A percentile compares a stretch with the other conserved stretches of the same genome.
These are phyloP conservation scores for Podospora pseudocomata DNA, from an alignment of 495 filamentous ascomycete species.

Conservation along the genomic window DNA sequence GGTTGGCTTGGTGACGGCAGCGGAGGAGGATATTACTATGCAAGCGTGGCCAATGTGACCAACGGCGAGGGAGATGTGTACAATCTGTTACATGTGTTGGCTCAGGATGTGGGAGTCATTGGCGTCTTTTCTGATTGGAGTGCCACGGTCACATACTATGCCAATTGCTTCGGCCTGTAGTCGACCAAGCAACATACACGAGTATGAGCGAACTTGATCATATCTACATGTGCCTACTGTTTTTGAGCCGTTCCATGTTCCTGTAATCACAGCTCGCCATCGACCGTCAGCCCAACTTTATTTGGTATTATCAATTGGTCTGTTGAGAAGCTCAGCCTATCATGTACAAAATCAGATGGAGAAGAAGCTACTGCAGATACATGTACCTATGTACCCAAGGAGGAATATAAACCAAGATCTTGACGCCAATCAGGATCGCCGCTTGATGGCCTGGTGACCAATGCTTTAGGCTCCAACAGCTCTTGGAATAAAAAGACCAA, in stretches of 20 bases:
- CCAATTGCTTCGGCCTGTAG: constrained; percentile 55
- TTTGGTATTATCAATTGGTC: too few species aligned
- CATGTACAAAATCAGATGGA: too few species aligned
- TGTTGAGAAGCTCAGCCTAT: too few species aligned
- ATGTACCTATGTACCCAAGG: not conserved
- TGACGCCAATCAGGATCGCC: not conserved
- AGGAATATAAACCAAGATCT: not conserved
- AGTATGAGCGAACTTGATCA: too few species aligned
- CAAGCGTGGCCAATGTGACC: constrained; percentile 46
- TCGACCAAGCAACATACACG: too few species aligned
- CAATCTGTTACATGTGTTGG: constrained; percentile 55
- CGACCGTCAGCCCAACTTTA: too few species aligned
- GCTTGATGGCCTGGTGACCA: not conserved
- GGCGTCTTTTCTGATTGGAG: constrained; percentile 62
- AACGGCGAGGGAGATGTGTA: constrained; percentile 58
- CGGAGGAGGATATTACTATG: constrained; percentile 51
- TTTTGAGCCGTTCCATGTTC: too few species aligned
- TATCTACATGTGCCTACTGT: too few species aligned
- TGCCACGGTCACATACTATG: constrained; percentile 59
- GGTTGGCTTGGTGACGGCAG: constrained; percentile 49
- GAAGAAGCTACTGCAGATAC: too few species aligned
- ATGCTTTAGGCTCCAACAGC: not conserved
- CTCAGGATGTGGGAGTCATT: constrained; percentile 51
- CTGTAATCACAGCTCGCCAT: too few species aligned
- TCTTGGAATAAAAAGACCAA: too few species aligned